Base-by-base conservation (phyloP, 1,284 basidiomycete species). In the Vanrija pseudolonga region DNA sequence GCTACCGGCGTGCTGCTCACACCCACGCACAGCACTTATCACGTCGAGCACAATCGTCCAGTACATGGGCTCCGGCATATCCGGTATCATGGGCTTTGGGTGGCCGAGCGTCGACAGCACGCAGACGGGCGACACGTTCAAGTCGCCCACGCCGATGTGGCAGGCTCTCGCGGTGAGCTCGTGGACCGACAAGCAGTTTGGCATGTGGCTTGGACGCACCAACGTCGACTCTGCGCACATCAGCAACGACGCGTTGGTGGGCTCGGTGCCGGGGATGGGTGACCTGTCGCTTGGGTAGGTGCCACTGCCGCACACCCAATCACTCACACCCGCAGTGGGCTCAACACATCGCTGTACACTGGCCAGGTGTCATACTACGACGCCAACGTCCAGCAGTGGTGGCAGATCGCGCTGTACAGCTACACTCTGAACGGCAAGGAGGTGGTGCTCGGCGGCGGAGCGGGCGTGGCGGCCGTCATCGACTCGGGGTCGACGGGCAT, bases 171-270 rank as follows among this genome's bases (percentile, higher is more conserved):
- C 80, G 18, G 77, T 77, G 15, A 26, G 32, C 8, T 75, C 81
- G 40, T 85, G 84, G 82, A 79, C 84, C 53, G 66, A 80, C 6
- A 84, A 85, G 0, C 60, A 89, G 22, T 89, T 92, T 83, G 82
- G 82, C 0, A 87, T 92, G 69, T 85, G 88, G 60, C 78, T 92
- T 23, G 86, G 86, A n/a, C 82, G 88, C 19, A 19, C 39, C 17
- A 39, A 14, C 12, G 15, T 7, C 18, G 38, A 24, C 47, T 18
- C 38, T 23, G 17, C 17, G n/a, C 26, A 22, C 39, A 41, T 18
- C 11, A 20, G 18, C 24, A 18, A 48, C 38, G 24, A 39, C n/a
- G 47, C 23, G n/a, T n/a, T 41, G 9, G 12, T 32, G 14, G 32
- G 32, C 11, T 32, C 32, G n/a, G 19, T 7, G 4, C n/a, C 39